Evolutionary conservation across 495 filamentous ascomycete species (phyloP), one percentile per base, ranked within the genome.

Genomic region (Pseudoneurospora amorphoporcata): DNA sequence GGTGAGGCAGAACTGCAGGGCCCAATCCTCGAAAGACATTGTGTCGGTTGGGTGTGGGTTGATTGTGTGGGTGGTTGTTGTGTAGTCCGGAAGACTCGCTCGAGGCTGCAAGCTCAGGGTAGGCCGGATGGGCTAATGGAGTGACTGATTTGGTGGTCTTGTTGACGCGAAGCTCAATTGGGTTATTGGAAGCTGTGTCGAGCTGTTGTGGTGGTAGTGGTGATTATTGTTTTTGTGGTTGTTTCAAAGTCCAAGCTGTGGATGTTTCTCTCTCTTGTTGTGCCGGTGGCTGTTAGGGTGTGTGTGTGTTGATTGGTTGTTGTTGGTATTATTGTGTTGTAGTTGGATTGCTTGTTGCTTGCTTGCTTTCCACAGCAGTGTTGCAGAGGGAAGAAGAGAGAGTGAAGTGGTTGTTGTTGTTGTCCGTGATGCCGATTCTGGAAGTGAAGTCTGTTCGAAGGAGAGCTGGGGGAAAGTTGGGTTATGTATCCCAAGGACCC

Each of bases 1-100:
- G 85, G 90, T 90, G 73, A 98, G 90, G 84, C 95, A 98, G 88
- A 92, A 97, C 81, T 97, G 93, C 75, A 89, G 92, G 74, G 91
- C 93, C 94, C 95, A 98, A 75, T 92, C 88, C 53, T 61, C 53
- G 84, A 90, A 90, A 76, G 84, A 85, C 84, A 87, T 86, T 75
- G 79, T 84, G 79, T 58, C 69, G 69, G 71, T 40, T 23, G 23
- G 47, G 68, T 70, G 69, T 75, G 71, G 76, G 71, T 68, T 58
- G 69, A 72, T 12, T 42, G 41, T 14, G 41, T n/a, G 41, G 17
- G 16, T 45, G 42, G 74, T 69, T 70, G 73, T 69, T 53, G 72
- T 42, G 70, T 39, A 68, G 42, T 61, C 37, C 38, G n/a, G 69
- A 40, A 69, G 23, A 39, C 61, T 29, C 23, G 41, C 69, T 53